These are phyloP conservation scores for Aspergillus awamori DNA, from an alignment of 2,329 filamentous ascomycete genomes.

Conservation along the genomic window DNA sequence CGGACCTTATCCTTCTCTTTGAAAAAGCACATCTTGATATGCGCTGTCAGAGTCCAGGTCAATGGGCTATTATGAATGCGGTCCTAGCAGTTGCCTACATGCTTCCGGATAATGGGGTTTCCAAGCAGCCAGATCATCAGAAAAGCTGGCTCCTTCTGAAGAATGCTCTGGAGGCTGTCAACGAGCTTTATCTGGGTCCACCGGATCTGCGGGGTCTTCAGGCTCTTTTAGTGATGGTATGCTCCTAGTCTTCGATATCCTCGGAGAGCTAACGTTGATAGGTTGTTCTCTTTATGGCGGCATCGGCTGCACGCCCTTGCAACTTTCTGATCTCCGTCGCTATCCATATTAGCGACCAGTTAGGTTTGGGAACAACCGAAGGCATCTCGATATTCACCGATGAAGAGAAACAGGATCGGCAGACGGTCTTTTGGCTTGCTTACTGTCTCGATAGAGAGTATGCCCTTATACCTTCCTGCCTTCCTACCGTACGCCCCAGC, in stretches of 20 bases:
- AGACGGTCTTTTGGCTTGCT: constrained; percentile 21
- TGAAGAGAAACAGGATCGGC: constrained; percentile 14
- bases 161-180: constrained; percentile 18
- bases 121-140: constrained; percentile 13
- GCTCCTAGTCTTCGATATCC: neutral
- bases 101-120: constrained; percentile 4
- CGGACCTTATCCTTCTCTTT: constrained; percentile 17
- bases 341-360: constrained; percentile 18
- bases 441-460: constrained; percentile 26
- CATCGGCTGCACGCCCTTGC: constrained; percentile 16
- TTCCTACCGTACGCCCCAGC: neutral
- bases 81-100: constrained; percentile 19
- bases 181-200: constrained; percentile 18
- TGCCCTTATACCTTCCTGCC: neutral
- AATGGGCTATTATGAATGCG: constrained; percentile 21
- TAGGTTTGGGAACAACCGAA: constrained; percentile 14
- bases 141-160: constrained; percentile 23
- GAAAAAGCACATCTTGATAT: constrained; percentile 8
- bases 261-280: neutral
- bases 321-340: constrained; percentile 19
- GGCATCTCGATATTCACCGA: neutral
- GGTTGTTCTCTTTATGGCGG: constrained; percentile 17
- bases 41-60: constrained; percentile 10
- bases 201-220: constrained; percentile 21
- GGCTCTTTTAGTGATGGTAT: constrained; percentile 21